These are phyloP conservation scores for Glonium stellatum DNA, from an alignment of 495 filamentous ascomycete species.

Conservation along the genomic window DNA sequence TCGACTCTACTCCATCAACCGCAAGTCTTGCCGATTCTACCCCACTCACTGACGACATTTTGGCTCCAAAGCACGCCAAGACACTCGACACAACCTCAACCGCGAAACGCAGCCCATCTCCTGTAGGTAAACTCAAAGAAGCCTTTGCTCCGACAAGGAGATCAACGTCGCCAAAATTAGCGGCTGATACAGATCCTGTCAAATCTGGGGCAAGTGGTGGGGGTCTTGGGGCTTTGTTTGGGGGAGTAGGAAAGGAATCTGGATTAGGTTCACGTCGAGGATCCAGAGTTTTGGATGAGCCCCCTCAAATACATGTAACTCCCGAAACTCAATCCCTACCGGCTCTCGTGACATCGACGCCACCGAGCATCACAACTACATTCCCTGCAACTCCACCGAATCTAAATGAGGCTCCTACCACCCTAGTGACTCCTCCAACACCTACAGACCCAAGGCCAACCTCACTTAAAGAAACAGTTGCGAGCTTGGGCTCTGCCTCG, in stretches of 20 bases:
- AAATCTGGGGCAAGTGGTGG: conserved; percentile 18
- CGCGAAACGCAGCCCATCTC: conserved; percentile 26
- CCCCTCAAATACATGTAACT: conserved; percentile 16
- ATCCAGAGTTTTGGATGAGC: conserved; percentile 16
- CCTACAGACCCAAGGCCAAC: conserved; percentile 32
- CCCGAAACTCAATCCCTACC: conserved; percentile 18
- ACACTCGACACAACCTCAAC: conserved; percentile 17
- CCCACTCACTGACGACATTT: conserved; percentile 16
- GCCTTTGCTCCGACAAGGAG: conserved; percentile 30
- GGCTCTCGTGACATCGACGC: conserved; percentile 8
- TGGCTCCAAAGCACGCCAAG: conserved; percentile 19
- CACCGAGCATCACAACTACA: conserved; percentile 21
- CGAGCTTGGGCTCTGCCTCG: conserved; percentile 21
- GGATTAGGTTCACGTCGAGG: conserved; percentile 7
- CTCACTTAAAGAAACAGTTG: conserved; percentile 25
- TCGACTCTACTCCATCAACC: conserved; percentile 37
- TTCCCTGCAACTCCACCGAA: conserved; percentile 35
- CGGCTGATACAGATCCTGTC: conserved; percentile 16
- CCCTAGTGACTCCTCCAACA: conserved; percentile 39
- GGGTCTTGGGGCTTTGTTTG: conserved; percentile 25
- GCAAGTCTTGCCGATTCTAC: conserved; percentile 25
- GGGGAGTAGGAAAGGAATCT: conserved; percentile 13
- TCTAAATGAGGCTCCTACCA: conserved; percentile 33
- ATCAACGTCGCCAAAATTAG: conserved; percentile 21
- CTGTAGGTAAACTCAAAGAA: conserved; percentile 32